These are phyloP conservation scores for Karstenula rhodostoma DNA, from an alignment of 2,329 filamentous ascomycete genomes.

Conservation along the genomic window DNA sequence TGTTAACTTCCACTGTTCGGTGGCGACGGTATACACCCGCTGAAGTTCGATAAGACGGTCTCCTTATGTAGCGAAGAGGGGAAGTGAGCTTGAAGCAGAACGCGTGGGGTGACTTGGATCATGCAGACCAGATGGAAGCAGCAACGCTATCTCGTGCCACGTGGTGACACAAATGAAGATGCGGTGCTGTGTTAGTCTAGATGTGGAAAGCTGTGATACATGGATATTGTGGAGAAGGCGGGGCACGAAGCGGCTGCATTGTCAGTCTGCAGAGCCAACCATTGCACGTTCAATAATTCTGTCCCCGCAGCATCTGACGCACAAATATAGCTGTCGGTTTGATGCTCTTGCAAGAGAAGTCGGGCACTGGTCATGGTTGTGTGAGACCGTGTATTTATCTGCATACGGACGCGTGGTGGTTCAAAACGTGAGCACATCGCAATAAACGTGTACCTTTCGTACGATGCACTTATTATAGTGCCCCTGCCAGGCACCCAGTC, in stretches of 20 bases:
- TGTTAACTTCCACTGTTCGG: not conserved
- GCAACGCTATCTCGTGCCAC: not conserved
- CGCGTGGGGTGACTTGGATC: not conserved
- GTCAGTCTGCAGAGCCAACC: not conserved
- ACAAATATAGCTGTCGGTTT: not conserved
- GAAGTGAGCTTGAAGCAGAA: not conserved
- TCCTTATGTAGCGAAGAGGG: not conserved
- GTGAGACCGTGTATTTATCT: not conserved
- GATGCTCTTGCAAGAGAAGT: not conserved
- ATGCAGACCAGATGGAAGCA: constrained; percentile 4
- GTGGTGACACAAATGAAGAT: constrained; percentile 10
- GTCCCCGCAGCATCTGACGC: not conserved
- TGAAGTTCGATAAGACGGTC: not conserved
- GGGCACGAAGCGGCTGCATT: constrained; percentile 4
- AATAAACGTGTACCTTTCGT: not conserved
- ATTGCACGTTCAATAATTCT: not conserved
- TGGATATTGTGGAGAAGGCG: constrained; percentile 11
- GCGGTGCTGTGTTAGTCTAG: constrained; percentile 6
- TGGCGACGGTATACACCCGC: not conserved
- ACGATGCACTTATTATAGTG: not conserved
- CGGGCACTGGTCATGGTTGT: not conserved
- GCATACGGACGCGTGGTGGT: not conserved
- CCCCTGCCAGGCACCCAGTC: not conserved
- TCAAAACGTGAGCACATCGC: not conserved
- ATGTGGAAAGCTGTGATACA: constrained; percentile 7